A percentile compares a stretch with the other conserved stretches of the same genome.
Evolutionary conservation across 768 basidiomycete genomes (phyloP).

Genomic region (Lentinula guzmanii): DNA sequence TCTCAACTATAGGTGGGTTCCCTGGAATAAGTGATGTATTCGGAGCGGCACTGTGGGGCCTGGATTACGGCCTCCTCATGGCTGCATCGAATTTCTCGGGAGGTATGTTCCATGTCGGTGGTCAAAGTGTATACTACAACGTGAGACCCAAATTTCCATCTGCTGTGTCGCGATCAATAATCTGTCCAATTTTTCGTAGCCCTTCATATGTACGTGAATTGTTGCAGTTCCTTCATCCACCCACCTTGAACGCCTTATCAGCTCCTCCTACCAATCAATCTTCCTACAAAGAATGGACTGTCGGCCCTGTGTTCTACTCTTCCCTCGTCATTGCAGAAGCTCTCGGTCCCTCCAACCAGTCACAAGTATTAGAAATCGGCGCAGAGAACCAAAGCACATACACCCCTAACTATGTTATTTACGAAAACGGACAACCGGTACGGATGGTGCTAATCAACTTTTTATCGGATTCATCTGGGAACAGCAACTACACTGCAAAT

Average conservation of each 20-base stretch:
- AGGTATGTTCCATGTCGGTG: conserved; percentile 15
- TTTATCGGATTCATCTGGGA: conserved; percentile 53
- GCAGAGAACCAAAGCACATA: conserved; percentile 44
- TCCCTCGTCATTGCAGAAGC: conserved; percentile 65
- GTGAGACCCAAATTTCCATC: conserved; percentile 20
- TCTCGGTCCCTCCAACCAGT: conserved; percentile 52
- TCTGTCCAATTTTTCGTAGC: conserved; percentile 24
- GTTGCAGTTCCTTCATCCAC: conserved; percentile 20
- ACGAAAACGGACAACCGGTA: conserved; percentile 56
- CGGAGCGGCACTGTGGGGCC: conserved; percentile 35
- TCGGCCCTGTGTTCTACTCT: conserved; percentile 74
- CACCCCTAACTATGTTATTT: conserved; percentile 69
- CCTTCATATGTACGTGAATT: conserved; percentile 21
- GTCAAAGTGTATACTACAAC: conserved; percentile 13
- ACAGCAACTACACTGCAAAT: conserved; percentile 44
- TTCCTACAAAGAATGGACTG: conserved; percentile 62
- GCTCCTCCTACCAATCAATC: conserved; percentile 54
- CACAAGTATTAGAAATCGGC: conserved; percentile 61
- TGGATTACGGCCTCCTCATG: conserved; percentile 34
- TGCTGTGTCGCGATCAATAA: conserved; percentile 8
- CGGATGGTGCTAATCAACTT: conserved; percentile 72
- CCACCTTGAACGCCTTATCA: conserved; percentile 26
- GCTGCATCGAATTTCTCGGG: conserved; percentile 31
- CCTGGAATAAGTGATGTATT: conserved; percentile 36
- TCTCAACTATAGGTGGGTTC: conserved; percentile 25